phyloP scores from a whole-genome alignment of 75 land plant genomes.

The Cryptomeria japonica region DNA sequence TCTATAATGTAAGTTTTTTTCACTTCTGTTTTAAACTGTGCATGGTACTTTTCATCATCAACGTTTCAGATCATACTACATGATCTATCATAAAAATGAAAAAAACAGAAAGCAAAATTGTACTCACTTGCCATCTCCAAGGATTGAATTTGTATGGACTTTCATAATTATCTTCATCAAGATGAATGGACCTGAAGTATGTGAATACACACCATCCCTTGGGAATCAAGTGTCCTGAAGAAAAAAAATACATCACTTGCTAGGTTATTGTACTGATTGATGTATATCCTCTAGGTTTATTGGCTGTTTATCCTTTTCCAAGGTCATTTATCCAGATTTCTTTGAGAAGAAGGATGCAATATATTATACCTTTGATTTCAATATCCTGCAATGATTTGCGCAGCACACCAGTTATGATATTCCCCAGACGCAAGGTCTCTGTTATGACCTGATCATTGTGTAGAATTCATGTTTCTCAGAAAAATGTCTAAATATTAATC shows the following conservation, averaged over 20 bases:
- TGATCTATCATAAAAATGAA: too few species aligned
- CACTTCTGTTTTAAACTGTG: too few species aligned
- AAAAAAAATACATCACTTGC: neutral
- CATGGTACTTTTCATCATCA: too few species aligned
- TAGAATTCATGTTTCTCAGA: neutral
- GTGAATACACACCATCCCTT: slow-evolving; percentile 74
- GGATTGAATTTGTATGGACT: slow-evolving; percentile 75
- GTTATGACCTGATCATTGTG: slow-evolving; percentile 60
- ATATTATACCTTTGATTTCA: slow-evolving; percentile 48
- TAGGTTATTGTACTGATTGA: neutral
- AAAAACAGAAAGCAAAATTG: too few species aligned
- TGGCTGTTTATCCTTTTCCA: neutral
- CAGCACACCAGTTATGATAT: slow-evolving; percentile 60
- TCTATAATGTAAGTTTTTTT: too few species aligned
- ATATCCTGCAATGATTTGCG: slow-evolving; percentile 77
- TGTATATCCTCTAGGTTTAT: neutral
- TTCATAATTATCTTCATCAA: slow-evolving; percentile 61
- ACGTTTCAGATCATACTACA: too few species aligned
- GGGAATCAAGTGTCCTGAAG: slow-evolving; percentile 69
- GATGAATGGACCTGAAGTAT: slow-evolving; percentile 66
- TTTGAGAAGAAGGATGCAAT: neutral
- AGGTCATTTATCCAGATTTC: neutral
- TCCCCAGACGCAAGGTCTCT: slow-evolving; percentile 84
- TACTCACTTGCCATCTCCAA: slow-evolving; percentile 76
- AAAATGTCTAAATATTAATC: neutral